These are phyloP conservation scores for Cyclaneusma minus DNA, from an alignment of 2,329 filamentous ascomycete genomes.

Conservation along the genomic window DNA sequence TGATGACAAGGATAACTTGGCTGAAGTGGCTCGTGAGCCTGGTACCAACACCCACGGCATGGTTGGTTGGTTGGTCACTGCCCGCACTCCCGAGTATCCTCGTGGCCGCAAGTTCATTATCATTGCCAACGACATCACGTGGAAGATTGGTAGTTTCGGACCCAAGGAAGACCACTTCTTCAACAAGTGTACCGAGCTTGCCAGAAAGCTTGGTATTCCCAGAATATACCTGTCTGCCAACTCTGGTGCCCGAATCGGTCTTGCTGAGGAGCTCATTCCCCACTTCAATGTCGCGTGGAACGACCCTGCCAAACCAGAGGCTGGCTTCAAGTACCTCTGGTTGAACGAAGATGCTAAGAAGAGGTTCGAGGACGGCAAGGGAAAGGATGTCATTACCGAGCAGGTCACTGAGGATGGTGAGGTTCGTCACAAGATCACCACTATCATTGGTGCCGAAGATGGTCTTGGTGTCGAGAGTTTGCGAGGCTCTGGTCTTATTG, in stretches of 20 bases:
- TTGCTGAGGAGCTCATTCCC: constrained; percentile 92
- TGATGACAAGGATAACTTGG: constrained; percentile 81
- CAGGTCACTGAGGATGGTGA: constrained; percentile 75
- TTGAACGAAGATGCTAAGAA: constrained; percentile 75
- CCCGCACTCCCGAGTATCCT: constrained; percentile 90
- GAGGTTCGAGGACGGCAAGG: constrained; percentile 65
- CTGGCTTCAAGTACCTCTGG: constrained; percentile 95
- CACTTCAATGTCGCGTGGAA: constrained; percentile 98
- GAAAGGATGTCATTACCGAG: constrained; percentile 74
- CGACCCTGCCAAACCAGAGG: constrained; percentile 61
- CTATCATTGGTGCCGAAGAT: constrained; percentile 84
- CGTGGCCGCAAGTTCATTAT: constrained; percentile 85
- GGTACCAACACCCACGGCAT: constrained; percentile 95
- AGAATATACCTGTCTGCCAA: constrained; percentile 97
- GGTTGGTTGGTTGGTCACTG: constrained; percentile 95
- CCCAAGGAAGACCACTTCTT: constrained; percentile 97
- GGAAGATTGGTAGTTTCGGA: constrained; percentile 96
- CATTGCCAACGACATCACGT: constrained; percentile 97
- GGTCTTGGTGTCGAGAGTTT: constrained; percentile 96
- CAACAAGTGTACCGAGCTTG: constrained; percentile 95
- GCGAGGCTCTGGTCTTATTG: constrained; percentile 93
- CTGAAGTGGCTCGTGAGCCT: constrained; percentile 86
- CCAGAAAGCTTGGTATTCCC: constrained; percentile 84
- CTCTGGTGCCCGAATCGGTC: constrained; percentile 91
- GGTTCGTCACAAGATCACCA: constrained; percentile 84